Evolutionary conservation across 495 filamentous ascomycete species (phyloP).

Genomic region (Neurospora discreta): DNA sequence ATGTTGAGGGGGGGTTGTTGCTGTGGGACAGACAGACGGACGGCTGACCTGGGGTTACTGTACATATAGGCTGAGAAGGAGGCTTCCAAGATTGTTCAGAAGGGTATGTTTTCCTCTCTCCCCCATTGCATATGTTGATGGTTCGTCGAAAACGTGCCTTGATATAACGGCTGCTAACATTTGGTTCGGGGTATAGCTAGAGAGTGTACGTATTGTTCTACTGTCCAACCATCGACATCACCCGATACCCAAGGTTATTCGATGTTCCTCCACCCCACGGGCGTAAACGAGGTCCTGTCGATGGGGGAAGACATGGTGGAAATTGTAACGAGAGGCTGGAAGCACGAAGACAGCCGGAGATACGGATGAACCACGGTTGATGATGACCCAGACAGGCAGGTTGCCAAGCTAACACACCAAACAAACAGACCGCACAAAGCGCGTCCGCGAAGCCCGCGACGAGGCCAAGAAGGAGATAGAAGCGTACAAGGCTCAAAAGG

Average conservation of each 20-base stretch:
- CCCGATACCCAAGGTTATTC: neutral
- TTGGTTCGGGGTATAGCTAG: conserved; percentile 12
- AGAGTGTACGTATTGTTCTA: conserved; percentile 29
- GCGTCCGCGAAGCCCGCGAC: conserved; percentile 85
- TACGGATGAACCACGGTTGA: no score
- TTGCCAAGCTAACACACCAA: neutral
- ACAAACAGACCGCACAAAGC: conserved; percentile 78
- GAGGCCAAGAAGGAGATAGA: conserved; percentile 99
- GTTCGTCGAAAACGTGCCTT: no score
- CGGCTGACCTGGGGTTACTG: neutral
- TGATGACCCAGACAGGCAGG: no score
- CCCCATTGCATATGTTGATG: no score
- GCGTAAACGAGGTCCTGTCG: neutral
- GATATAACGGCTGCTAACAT: neutral
- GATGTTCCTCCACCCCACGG: neutral
- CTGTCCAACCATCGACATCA: neutral
- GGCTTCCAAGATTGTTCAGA: conserved; percentile 97
- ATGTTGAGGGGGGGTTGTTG: neutral
- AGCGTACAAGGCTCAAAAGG: conserved; percentile 80
- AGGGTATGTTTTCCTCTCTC: conserved; percentile 45
- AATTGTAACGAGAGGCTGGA: neutral
- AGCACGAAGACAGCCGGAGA: no score
- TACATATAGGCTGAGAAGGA: conserved; percentile 92
- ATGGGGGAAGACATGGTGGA: neutral
- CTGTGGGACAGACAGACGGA: neutral